Base-by-base conservation (phyloP, 768 basidiomycete genomes). In the Trametes punicea region DNA sequence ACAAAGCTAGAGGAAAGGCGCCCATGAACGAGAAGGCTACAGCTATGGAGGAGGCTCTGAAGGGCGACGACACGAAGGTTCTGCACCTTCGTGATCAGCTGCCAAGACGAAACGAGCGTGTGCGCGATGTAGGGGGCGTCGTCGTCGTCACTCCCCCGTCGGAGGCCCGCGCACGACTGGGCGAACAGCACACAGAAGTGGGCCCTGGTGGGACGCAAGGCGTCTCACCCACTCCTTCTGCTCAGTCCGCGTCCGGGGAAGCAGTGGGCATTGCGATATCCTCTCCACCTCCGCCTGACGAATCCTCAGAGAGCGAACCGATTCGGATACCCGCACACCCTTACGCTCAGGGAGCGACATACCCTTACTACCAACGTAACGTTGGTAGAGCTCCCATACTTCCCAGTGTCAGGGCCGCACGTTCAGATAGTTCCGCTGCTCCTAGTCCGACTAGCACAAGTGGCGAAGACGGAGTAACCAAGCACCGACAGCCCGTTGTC, bases 251-350 rank as follows among this genome's bases (percentile, higher is more conserved):
- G 4, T 66, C 67, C 0, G 63, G 39, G 2, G 69, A 72, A 39
- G 66, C 65, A 10, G 70, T 81, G 1, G 79, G 79, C 10, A 70
- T 80, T 49, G 80, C 79, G 4, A 66, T 80, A 27, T 73, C 77
- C 4, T 69, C 75, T 1, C 72, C 75, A 0, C 64, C 67, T 6
- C 56, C 65, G 2, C 57, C 65, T 6, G 71, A 70, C 4, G 65
- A 67, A 23, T 44, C 54, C 30, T 44, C 47, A 6, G 56, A 26
- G 8, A 41, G 54, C 15, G 53, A 61, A 16, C 64, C 66, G 2
- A 57, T 68, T 20, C 51, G 57, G 38, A 30, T 71, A 15, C 69
- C 69, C 2, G 62, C 58, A 30, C 77, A 75, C 61, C 75, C 76
- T 1, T 75, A 73, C 50, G 73, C 73, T 3, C 71, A 69, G 41